phyloP scores from a whole-genome alignment of 768 basidiomycete species.

The Piloderma croceum region DNA sequence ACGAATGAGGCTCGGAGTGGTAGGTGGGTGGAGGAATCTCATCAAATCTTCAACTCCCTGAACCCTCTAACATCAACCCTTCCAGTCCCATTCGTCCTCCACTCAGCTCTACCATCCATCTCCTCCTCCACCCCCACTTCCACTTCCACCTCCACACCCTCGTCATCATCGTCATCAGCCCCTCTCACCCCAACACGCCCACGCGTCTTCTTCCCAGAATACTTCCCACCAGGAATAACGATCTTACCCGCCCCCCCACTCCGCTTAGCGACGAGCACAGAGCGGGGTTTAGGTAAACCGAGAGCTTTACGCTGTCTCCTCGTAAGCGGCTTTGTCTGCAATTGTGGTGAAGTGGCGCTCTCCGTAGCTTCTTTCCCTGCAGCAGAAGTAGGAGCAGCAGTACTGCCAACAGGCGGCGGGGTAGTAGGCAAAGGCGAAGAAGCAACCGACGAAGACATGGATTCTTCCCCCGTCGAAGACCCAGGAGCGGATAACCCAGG shows the following conservation, averaged over 20 bases:
- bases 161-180: conserved; percentile 28
- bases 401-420: conserved; percentile 14
- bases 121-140: conserved; percentile 62
- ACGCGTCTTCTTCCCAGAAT: conserved; percentile 19
- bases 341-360: conserved; percentile 5
- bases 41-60: conserved; percentile 66
- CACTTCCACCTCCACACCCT: conserved; percentile 44
- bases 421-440: too few species aligned
- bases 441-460: conserved; percentile 32
- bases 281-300: conserved; percentile 54
- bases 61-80: conserved; percentile 74
- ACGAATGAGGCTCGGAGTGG: background rate
- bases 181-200: conserved; percentile 16
- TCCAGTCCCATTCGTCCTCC: conserved; percentile 66
- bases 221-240: conserved; percentile 54
- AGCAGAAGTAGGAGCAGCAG: background rate
- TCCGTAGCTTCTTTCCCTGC: conserved; percentile 4
- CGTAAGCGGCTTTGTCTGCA: conserved; percentile 43
- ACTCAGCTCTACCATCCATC: conserved; percentile 65
- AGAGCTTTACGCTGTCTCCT: conserved; percentile 64
- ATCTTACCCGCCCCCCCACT: conserved; percentile 48
- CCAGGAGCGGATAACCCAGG: conserved; percentile 40
- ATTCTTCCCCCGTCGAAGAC: conserved; percentile 25
- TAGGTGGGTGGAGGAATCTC: too few species aligned
- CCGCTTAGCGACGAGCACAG: conserved; percentile 24